Conservation (phyloP, 805 yeast species). For the Monosporozyma siamensis region DNA sequence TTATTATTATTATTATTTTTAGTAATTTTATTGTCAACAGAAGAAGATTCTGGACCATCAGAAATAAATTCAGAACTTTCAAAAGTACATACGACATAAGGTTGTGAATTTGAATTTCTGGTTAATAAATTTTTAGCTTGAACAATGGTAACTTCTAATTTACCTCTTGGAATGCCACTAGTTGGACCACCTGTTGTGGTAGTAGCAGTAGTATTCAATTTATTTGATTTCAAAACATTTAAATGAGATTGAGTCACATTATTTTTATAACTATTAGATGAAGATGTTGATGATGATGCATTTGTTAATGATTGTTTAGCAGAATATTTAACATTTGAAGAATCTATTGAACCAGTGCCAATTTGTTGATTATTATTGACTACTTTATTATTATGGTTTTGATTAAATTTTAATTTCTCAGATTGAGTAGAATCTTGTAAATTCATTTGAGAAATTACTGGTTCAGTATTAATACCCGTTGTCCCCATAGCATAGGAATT, state of each 20-base stretch:
- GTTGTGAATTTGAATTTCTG: conserved; percentile 50
- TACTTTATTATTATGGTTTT: conserved; percentile 13
- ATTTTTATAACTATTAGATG: conserved; percentile 3
- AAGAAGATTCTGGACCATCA: conserved; percentile 64
- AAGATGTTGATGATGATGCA: conserved; percentile 6
- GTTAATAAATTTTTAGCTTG: conserved; percentile 68
- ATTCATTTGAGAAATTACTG: conserved; percentile 30
- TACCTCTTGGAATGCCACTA: conserved; percentile 58
- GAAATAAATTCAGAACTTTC: conserved; percentile 88
- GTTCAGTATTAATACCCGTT: conserved; percentile 37
- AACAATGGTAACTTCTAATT: conserved; percentile 66
- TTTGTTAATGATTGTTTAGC: conserved; percentile 9
- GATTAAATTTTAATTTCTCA: too few species aligned
- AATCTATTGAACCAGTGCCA: conserved; percentile 9
- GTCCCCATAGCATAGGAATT: conserved; percentile 62
- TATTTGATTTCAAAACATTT: background rate
- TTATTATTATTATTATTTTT: conserved; percentile 4
- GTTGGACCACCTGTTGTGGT: conserved; percentile 4
- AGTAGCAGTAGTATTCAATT: conserved; percentile 1
- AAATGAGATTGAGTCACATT: background rate
- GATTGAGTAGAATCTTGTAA: background rate
- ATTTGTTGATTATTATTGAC: conserved; percentile 10
- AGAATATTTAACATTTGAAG: conserved; percentile 1
- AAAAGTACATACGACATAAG: conserved; percentile 85
- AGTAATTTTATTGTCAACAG: conserved; percentile 21